Evolutionary conservation across 129 eudicot genomes (phyloP).

Genomic region (Heracleum sosnowskyi): DNA sequence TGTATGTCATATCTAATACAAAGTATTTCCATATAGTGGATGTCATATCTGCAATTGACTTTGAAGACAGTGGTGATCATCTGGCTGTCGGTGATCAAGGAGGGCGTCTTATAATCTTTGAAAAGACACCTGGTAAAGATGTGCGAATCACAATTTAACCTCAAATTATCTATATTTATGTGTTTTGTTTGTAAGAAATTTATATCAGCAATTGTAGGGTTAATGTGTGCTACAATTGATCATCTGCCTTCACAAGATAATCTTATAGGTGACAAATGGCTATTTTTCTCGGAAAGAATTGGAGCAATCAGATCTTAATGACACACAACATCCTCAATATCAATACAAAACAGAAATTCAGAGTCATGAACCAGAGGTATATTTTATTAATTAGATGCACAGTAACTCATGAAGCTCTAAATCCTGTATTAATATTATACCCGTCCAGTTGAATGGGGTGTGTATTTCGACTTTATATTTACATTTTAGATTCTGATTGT

Average conservation of each 20-base stretch:
- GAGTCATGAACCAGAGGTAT: conserved; percentile 93
- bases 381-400: neutral
- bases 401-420: neutral
- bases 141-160: conserved; percentile 30
- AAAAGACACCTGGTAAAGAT: conserved; percentile 37
- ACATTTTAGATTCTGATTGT: conserved; percentile 16
- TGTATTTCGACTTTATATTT: conserved; percentile 2
- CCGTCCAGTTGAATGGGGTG: neutral
- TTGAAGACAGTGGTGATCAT: conserved; percentile 58
- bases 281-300: conserved; percentile 31
- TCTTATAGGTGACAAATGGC: conserved; percentile 20
- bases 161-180: neutral
- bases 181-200: neutral
- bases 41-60: conserved; percentile 60
- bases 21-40: conserved; percentile 34
- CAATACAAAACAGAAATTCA: conserved; percentile 82
- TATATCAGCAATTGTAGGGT: neutral
- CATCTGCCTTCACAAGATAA: neutral
- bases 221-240: neutral
- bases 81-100: conserved; percentile 82
- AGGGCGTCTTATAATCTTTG: conserved; percentile 68
- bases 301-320: conserved; percentile 30
- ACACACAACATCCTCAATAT: conserved; percentile 47
- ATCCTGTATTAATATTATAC: neutral
- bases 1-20: neutral